Base-by-base conservation (phyloP, 2,329 filamentous ascomycete genomes). In the Aspergillus phoenicis region DNA sequence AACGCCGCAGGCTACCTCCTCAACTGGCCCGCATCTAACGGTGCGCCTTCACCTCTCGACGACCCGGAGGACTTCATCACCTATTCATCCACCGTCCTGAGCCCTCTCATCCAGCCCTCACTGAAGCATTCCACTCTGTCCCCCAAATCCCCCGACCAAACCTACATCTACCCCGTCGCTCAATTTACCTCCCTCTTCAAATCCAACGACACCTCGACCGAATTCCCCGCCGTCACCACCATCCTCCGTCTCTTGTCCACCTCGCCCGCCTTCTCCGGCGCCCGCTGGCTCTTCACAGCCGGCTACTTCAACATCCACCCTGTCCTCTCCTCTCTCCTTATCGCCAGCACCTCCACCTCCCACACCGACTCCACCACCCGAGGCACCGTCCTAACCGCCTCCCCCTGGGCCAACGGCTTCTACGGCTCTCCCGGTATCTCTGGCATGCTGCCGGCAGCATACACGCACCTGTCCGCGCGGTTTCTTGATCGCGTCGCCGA, bases 231-330 rank as follows among this genome's bases (percentile, higher is more conserved):
- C 15, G 81, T 99, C 17, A 91, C 87, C 0, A 85, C 85, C 49
- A 85, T 98, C 41, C 84, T 98, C 3, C 84, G 84, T 47, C 85
- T 85, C 1, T 83, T 97, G 3, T 83, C 89, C 0, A 78, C 76
- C 0, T 84, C 89, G 0, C 67, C 75, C 5, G 79, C 83, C 5
- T 90, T 91, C 69, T 80, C 82, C 8, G 84, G 86, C 36, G 91
- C 90, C 0, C 89, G 87, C 13, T 99, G 95, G 95, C 95, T 92
- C 0, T 98, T 99, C 75, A 98, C 95, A 0, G 95, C 95, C 0
- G 95, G 95, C 56, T 99, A 99, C 80, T 99, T 99, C 81, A 99
- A 99, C 80, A 96, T 96, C 59, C 93, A 93, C 6, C 90, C 93
- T 0, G 87, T 89, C 4, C 85, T 98, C 20, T 93, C 91, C 2